Conservation (phyloP, 805 yeast species). For the Metschnikowia chrysomelidarum region DNA sequence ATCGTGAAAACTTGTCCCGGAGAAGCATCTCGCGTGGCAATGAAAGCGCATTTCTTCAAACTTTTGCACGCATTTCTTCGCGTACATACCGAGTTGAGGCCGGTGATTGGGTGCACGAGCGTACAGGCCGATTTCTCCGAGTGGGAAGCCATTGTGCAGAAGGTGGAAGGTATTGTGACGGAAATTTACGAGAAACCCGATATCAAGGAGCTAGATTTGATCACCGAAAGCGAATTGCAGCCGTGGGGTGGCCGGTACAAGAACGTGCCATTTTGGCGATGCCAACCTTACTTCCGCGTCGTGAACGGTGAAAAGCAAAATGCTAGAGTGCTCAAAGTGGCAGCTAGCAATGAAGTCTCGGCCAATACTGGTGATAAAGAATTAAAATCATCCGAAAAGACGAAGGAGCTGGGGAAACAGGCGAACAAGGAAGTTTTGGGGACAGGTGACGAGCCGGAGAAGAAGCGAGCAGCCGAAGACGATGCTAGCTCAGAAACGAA, state of each 20-base stretch:
- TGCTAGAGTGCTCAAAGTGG: constrained; percentile 36
- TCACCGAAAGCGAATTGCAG: constrained; percentile 52
- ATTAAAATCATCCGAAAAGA: not conserved
- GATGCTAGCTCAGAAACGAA: constrained; percentile 3
- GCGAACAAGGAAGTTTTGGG: not conserved
- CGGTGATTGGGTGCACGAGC: constrained; percentile 57
- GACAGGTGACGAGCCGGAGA: constrained; percentile 1
- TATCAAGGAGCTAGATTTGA: constrained; percentile 54
- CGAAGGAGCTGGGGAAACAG: not conserved
- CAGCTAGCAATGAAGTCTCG: constrained; percentile 26
- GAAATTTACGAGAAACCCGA: constrained; percentile 51
- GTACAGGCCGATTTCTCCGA: constrained; percentile 36
- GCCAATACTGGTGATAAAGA: constrained; percentile 11
- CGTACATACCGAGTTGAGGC: constrained; percentile 73
- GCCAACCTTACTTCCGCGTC: constrained; percentile 91
- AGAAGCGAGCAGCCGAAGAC: constrained; percentile 6
- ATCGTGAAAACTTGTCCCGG: constrained; percentile 63
- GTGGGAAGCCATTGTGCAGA: constrained; percentile 53
- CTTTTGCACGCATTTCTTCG: constrained; percentile 77
- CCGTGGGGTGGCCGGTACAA: constrained; percentile 81
- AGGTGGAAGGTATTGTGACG: constrained; percentile 66
- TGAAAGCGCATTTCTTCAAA: constrained; percentile 93
- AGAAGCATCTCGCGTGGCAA: constrained; percentile 73
- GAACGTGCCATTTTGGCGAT: constrained; percentile 89
- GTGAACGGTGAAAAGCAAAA: constrained; percentile 69